Evolutionary conservation across 164 flowering plant genomes (phyloP).

Genomic region (Paratinospora sagittata): DNA sequence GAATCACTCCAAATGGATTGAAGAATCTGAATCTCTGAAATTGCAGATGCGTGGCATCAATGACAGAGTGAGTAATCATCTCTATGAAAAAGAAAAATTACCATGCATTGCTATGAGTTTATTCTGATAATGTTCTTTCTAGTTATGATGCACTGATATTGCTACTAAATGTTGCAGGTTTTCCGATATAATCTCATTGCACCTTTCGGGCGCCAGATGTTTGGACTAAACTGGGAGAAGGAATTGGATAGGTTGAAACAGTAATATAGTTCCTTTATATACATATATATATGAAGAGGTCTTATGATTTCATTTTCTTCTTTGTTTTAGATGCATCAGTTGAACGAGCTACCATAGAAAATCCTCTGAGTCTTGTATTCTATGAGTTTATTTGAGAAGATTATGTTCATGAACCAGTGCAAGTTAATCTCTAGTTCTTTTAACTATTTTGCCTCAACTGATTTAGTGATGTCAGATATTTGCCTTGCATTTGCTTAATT

Average conservation of each 20-base stretch:
- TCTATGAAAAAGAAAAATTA: background rate
- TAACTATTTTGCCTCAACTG: too few relatives aligned
- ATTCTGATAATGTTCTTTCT: background rate
- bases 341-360: background rate
- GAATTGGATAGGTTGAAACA: conserved; percentile 52
- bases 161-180: conserved; percentile 45
- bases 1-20: conserved; percentile 48
- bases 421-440: too few relatives aligned
- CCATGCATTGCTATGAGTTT: background rate
- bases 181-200: conserved; percentile 85
- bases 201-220: conserved; percentile 90
- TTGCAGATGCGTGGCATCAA: conserved; percentile 55
- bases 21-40: conserved; percentile 49
- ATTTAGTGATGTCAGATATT: too few relatives aligned
- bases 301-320: background rate
- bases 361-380: background rate
- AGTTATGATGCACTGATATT: background rate
- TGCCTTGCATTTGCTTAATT: too few relatives aligned
- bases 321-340: background rate
- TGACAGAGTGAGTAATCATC: conserved; percentile 44
- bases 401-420: too few relatives aligned
- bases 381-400: too few relatives aligned
- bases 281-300: background rate
- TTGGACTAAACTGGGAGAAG: conserved; percentile 88
- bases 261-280: background rate